Conservation (phyloP, 805 yeast species). For the Candida khao-thaluensis region DNA sequence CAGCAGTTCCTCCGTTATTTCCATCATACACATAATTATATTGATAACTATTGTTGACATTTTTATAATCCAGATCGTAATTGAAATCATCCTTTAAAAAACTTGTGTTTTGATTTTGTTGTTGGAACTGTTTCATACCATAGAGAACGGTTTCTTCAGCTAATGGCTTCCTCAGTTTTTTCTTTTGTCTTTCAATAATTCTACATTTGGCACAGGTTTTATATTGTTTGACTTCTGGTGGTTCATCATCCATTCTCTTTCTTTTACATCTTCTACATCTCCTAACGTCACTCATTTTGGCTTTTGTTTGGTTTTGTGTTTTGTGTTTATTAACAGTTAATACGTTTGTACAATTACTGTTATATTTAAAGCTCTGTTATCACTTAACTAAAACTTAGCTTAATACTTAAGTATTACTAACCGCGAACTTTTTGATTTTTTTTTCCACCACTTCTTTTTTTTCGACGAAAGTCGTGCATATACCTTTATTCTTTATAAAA, state of each 20-base stretch:
- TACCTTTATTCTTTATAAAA: too few relatives aligned
- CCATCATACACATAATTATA: slow-evolving; percentile 12
- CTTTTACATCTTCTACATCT: slow-evolving; percentile 58
- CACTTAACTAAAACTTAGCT: too few relatives aligned
- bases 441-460: too few relatives aligned
- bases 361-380: too few relatives aligned
- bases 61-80: slow-evolving; percentile 19
- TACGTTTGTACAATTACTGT: too few relatives aligned
- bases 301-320: too few relatives aligned
- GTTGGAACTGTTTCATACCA: slow-evolving; percentile 45
- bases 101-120: slow-evolving; percentile 29
- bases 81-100: slow-evolving; percentile 20
- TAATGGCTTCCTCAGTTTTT: slow-evolving; percentile 44
- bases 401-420: too few relatives aligned
- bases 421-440: slow-evolving; percentile 1
- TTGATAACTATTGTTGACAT: slow-evolving; percentile 11
- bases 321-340: too few relatives aligned
- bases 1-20: slow-evolving; percentile 1
- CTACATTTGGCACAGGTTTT: slow-evolving; percentile 60
- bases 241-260: slow-evolving; percentile 54
- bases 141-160: slow-evolving; percentile 47
- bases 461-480: not conserved
- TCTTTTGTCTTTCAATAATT: slow-evolving; percentile 49
- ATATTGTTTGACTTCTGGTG: slow-evolving; percentile 54
- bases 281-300: slow-evolving; percentile 23